Evolutionary conservation across 2,329 filamentous ascomycete species (phyloP).

Genomic region (Trichoderma koningiopsis): DNA sequence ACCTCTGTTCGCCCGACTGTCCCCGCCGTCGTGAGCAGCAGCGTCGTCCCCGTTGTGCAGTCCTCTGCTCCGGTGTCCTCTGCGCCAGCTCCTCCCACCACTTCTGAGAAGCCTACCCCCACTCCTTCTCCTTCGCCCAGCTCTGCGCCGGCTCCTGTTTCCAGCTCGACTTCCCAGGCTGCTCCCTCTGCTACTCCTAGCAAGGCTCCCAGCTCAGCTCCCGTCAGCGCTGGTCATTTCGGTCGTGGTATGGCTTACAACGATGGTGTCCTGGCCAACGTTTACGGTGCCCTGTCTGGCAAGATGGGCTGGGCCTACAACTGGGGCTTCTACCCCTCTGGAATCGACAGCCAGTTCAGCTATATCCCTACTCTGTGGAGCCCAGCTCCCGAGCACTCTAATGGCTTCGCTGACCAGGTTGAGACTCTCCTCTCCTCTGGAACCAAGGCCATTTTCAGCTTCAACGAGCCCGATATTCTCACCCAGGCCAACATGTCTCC

Average conservation of each 20-base stretch:
- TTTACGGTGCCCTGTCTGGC: slow-evolving; percentile 51
- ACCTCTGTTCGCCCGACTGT: slow-evolving; percentile 33
- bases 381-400: slow-evolving; percentile 45
- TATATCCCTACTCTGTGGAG: slow-evolving; percentile 73
- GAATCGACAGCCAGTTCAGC: slow-evolving; percentile 48
- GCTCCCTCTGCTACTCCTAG: slow-evolving; percentile 14
- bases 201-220: slow-evolving; percentile 22
- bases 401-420: slow-evolving; percentile 54
- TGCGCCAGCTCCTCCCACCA: slow-evolving; percentile 24
- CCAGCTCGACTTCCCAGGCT: slow-evolving; percentile 20
- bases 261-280: slow-evolving; percentile 52
- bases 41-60: slow-evolving; percentile 8
- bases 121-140: slow-evolving; percentile 20
- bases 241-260: slow-evolving; percentile 69
- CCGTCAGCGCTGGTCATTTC: slow-evolving; percentile 25
- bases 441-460: slow-evolving; percentile 61
- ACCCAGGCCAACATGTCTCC: slow-evolving; percentile 62
- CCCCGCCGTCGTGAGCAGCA: slow-evolving; percentile 1
- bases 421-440: slow-evolving; percentile 55
- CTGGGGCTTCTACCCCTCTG: slow-evolving; percentile 58
- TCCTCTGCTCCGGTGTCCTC: slow-evolving; percentile 4
- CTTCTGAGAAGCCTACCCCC: not conserved
- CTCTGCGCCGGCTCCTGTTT: slow-evolving; percentile 1
- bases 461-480: slow-evolving; percentile 71
- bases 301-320: slow-evolving; percentile 63